Evolutionary conservation across 176 grass and related monocot species (phyloP), one percentile per base, ranked within the genome.

Genomic region (Zea mays): DNA sequence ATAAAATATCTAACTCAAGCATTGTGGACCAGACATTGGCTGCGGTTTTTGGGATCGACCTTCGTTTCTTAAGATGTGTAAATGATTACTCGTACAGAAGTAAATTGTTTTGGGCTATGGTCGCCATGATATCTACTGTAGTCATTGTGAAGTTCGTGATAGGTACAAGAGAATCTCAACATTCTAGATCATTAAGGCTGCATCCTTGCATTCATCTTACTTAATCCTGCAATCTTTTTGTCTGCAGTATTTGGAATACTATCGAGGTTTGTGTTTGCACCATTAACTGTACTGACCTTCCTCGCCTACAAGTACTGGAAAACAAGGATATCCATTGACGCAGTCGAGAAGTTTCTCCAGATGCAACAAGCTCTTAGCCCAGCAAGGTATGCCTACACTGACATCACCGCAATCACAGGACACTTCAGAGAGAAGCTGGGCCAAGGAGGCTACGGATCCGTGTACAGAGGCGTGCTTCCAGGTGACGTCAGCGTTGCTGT

Each of bases 201-300:
- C 41, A 37, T 61, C 3, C 10, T 21, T 61, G 14, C 19, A 10
- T 41, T 3, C 34, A 67, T 72, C 35, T 34, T 2, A 52, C 34
- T 10, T 42, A 41, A n/a, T 1, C 16, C 63, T 68, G 39, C 39
- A 35, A 59, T 17, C 20, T 27, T 36, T 46, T 21, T 19, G 0
- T 43, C 1, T 27, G 10, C 81, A 81, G 48, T 10, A 10, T 10
- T 43, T 2, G 8, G 15, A 43, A 5, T 78, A 4, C 8, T 87
- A 4, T 49, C 54, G 8, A 84, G 86, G 70, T 10, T 72, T 10
- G 17, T 85, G 5, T 77, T 75, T 39, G 74, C 67, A 36, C 82
- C 82, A 5, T n/a, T 61, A 19, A 14, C 42, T 3, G 16, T 85
- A 20, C 7, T 4, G 67, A 69, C 44, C 44, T 69, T 69, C 67